These are phyloP conservation scores for Limnanthes douglasii DNA, from an alignment of 345 rosid genomes.

Conservation along the genomic window DNA sequence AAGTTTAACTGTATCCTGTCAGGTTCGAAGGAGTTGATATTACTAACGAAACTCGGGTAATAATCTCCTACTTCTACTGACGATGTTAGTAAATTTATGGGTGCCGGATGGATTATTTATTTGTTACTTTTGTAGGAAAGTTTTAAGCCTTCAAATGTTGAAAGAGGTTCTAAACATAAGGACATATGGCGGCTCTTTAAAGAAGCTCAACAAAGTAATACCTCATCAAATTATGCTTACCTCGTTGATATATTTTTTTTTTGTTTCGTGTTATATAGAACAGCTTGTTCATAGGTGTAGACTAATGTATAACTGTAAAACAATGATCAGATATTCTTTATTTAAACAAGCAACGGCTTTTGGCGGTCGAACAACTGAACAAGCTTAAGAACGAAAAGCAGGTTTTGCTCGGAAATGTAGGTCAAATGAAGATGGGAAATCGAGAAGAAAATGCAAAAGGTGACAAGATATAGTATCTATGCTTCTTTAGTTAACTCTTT, in stretches of 20 bases:
- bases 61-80: too few species aligned
- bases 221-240: background rate
- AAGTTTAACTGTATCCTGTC: too few species aligned
- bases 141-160: conserved; percentile 15
- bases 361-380: conserved; percentile 47
- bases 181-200: conserved; percentile 49
- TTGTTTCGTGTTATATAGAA: background rate
- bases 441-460: conserved; percentile 22
- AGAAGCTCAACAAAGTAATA: conserved; percentile 67
- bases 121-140: conserved; percentile 24
- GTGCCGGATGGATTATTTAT: too few species aligned
- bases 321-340: conserved; percentile 36
- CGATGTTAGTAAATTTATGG: too few species aligned
- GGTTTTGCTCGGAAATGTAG: conserved; percentile 32
- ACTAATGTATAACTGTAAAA: background rate
- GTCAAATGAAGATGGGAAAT: conserved; percentile 27
- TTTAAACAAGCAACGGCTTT: conserved; percentile 51
- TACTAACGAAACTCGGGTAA: too few species aligned
- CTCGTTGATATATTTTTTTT: background rate
- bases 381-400: conserved; percentile 34
- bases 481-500: too few species aligned
- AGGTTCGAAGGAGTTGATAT: too few species aligned
- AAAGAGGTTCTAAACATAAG: conserved; percentile 19
- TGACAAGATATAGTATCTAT: conserved; percentile 4
- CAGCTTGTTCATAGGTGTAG: background rate